These are phyloP conservation scores for Gossypium trilobum DNA, from an alignment of 441 rosid genomes.

Conservation along the genomic window DNA sequence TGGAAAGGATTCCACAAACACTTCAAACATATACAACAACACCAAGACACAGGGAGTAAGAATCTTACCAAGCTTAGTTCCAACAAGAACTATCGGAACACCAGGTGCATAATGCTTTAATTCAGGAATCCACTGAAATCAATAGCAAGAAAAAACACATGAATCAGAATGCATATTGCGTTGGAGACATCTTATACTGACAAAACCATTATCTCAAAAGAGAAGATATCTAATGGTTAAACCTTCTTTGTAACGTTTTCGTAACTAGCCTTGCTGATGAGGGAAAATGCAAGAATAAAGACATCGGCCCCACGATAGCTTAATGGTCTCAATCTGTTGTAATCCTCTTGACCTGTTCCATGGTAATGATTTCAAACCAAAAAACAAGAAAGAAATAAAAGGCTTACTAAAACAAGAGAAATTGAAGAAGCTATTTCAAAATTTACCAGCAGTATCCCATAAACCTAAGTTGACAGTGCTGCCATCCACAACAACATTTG, in stretches of 20 bases:
- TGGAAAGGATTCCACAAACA: background rate
- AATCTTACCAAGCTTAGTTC: slow-evolving; percentile 63
- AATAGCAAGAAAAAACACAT: slow-evolving; percentile 9
- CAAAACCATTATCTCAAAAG: background rate
- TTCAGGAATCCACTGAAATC: slow-evolving; percentile 77
- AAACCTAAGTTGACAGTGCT: slow-evolving; percentile 64
- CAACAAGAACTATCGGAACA: slow-evolving; percentile 72
- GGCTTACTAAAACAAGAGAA: background rate
- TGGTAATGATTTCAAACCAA: slow-evolving; percentile 15
- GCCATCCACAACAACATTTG: slow-evolving; percentile 78
- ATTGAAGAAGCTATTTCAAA: background rate
- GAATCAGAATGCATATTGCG: slow-evolving; percentile 11
- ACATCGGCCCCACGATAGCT: slow-evolving; percentile 81
- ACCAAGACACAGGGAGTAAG: slow-evolving; percentile 3
- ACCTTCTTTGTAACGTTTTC: slow-evolving; percentile 85
- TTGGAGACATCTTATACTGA: background rate
- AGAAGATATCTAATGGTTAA: background rate
- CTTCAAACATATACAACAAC: no score
- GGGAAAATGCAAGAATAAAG: slow-evolving; percentile 73
- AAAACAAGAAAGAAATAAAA: background rate
- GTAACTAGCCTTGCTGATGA: slow-evolving; percentile 82
- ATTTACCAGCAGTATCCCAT: slow-evolving; percentile 74
- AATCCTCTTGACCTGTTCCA: slow-evolving; percentile 69
- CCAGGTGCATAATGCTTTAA: slow-evolving; percentile 75
- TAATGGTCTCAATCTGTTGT: slow-evolving; percentile 61